Evolutionary conservation across 129 eudicot species (phyloP).

Genomic region (Apium graveolens): DNA sequence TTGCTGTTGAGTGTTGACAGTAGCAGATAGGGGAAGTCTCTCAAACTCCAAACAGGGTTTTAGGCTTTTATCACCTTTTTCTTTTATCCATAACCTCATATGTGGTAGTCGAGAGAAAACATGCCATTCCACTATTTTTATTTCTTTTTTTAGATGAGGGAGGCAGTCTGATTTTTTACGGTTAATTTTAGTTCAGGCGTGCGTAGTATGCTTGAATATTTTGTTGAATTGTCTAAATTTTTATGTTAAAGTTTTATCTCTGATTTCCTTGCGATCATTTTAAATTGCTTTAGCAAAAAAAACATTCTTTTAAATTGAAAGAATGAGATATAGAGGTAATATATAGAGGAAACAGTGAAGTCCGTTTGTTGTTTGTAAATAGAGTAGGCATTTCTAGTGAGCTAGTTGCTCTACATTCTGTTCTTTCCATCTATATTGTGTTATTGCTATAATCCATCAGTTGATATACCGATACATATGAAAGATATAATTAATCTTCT

Average conservation of each 20-base stretch:
- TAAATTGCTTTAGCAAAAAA: no score
- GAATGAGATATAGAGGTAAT: not conserved
- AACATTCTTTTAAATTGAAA: not conserved
- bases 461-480: no score
- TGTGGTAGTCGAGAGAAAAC: not conserved
- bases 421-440: no score
- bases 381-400: not conserved
- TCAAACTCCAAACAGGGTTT: not conserved
- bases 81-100: not conserved
- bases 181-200: not conserved
- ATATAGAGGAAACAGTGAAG: not conserved
- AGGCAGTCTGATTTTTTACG: not conserved
- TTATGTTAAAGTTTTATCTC: not conserved
- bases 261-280: not conserved
- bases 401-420: not conserved
- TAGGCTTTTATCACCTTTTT: not conserved
- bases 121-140: not conserved
- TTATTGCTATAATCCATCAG: no score
- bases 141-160: not conserved
- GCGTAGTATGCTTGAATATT: not conserved
- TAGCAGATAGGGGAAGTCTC: not conserved
- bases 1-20: not conserved
- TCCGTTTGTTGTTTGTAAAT: not conserved
- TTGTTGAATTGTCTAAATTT: not conserved
- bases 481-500: no score